Evolutionary conservation across 2,329 filamentous ascomycete genomes (phyloP), one percentile per base, ranked within the genome.

Genomic region (Hymenoscyphus occultus): DNA sequence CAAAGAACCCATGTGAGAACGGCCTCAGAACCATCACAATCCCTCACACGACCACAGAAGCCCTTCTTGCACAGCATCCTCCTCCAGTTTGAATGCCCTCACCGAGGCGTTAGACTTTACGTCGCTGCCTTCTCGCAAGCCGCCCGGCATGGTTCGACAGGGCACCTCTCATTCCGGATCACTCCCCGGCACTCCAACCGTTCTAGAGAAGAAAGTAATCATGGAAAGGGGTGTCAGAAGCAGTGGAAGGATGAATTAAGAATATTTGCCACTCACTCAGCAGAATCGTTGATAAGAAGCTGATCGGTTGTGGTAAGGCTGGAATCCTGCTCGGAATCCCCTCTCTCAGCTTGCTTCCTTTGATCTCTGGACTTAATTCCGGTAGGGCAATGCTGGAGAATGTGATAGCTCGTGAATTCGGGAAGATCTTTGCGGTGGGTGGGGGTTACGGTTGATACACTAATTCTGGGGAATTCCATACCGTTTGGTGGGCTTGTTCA

Each of bases 61-160:
- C 56, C 56, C 32, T 35, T 57, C 32, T 32, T 57, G 56, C 31
- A 57, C 56, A 35, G 56, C 56, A 57, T 57, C 56, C 32, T 57
- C 56, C 56, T 28, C 28, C 56, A 32, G 31, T 54, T 28, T 54
- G 48, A 54, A 57, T 35, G 28, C 31, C 56, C 56, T 57, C 56
- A 35, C 28, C 32, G 56, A 57, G 32, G 56, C 28, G 31, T 13
- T 54, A 12, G 16, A 57, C 13, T 57, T 5, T 32, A 31, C 31
- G 22, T 28, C 13, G 56, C 31, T 39, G 56, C 56, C 31, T 35
- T 57, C 56, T 57, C 56, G 35, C 6, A 57, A 32, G 28, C 9
- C 56, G 56, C 28, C 56, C 28, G 56, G 28, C 28, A 57, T 57
- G n/a, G 28, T 57, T 39, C 14, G 56, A 16, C 56, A 35, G 28